phyloP scores from a whole-genome alignment of 2,329 filamentous ascomycete genomes.

The Colletotrichum viniferum region DNA sequence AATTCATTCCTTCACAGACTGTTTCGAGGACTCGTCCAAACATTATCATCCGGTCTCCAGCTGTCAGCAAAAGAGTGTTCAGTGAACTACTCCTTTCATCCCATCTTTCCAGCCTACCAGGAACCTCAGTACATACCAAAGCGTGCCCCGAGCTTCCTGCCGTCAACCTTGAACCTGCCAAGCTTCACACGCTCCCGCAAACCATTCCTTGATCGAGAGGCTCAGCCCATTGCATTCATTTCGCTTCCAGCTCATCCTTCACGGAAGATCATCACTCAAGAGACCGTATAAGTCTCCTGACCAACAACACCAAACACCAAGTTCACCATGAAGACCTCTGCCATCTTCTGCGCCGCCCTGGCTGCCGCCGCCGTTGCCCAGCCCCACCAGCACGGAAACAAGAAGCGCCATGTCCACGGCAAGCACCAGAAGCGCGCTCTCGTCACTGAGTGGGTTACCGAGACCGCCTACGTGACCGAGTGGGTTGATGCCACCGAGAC shows the following conservation, averaged over 20 bases:
- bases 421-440: constrained; percentile 39
- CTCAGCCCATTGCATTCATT: constrained; percentile 14
- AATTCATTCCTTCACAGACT: constrained; percentile 18
- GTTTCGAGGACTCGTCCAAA: constrained; percentile 7
- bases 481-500: constrained; percentile 54
- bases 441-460: constrained; percentile 57
- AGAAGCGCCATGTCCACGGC: constrained; percentile 38
- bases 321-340: constrained; percentile 46
- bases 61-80: constrained; percentile 12
- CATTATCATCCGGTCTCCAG: constrained; percentile 10
- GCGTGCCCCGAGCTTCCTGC: constrained; percentile 12
- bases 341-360: constrained; percentile 44
- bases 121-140: constrained; percentile 11
- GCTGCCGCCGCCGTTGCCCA: constrained; percentile 54
- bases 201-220: constrained; percentile 18
- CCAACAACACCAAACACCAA: background rate
- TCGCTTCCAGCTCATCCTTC: constrained; percentile 18
- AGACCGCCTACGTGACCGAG: constrained; percentile 51
- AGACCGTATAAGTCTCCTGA: constrained; percentile 2
- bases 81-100: constrained; percentile 16
- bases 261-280: background rate
- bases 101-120: constrained; percentile 7
- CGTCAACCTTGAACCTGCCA: background rate
- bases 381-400: constrained; percentile 45
- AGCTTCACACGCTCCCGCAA: constrained; percentile 4